These are phyloP conservation scores for Cetradonia linearis DNA, from an alignment of 495 filamentous ascomycete genomes.

Conservation along the genomic window DNA sequence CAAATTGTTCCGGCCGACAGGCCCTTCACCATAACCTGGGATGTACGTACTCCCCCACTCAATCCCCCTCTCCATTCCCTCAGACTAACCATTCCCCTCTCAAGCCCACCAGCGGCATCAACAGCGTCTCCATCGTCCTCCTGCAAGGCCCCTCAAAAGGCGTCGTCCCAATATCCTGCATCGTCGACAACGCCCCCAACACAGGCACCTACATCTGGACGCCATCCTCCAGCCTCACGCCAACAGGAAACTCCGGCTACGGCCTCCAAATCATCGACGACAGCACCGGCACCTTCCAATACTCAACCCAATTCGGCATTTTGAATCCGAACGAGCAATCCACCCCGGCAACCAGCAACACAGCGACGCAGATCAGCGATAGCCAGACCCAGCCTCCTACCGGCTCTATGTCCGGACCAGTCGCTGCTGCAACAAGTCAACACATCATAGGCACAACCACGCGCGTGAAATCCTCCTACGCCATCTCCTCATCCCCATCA, in stretches of 20 bases:
- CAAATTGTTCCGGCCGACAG: conserved; percentile 1
- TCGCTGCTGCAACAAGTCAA: not conserved
- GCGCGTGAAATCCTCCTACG: not conserved
- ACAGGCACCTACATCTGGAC: conserved; percentile 50
- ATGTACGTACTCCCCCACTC: not conserved
- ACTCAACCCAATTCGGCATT: conserved; percentile 60
- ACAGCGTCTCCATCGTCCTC: conserved; percentile 49
- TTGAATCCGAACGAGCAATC: conserved; percentile 38
- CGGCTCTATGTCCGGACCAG: not conserved
- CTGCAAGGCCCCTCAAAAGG: conserved; percentile 51
- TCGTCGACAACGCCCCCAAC: conserved; percentile 50
- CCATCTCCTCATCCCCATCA: not conserved
- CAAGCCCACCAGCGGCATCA: not conserved
- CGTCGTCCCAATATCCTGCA: conserved; percentile 42
- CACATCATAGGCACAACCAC: not conserved
- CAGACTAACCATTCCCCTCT: not conserved
- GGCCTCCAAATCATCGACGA: conserved; percentile 57
- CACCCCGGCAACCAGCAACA: too few relatives aligned
- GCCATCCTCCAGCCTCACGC: conserved; percentile 38
- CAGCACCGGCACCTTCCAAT: conserved; percentile 54
- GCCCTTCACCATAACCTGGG: conserved; percentile 6
- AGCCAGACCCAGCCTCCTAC: not conserved
- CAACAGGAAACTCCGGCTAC: conserved; percentile 44
- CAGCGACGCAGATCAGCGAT: not conserved
- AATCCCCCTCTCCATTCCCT: not conserved